phyloP scores from a whole-genome alignment of 176 grass and related monocot genomes.

The Miscanthus lutarioriparius region DNA sequence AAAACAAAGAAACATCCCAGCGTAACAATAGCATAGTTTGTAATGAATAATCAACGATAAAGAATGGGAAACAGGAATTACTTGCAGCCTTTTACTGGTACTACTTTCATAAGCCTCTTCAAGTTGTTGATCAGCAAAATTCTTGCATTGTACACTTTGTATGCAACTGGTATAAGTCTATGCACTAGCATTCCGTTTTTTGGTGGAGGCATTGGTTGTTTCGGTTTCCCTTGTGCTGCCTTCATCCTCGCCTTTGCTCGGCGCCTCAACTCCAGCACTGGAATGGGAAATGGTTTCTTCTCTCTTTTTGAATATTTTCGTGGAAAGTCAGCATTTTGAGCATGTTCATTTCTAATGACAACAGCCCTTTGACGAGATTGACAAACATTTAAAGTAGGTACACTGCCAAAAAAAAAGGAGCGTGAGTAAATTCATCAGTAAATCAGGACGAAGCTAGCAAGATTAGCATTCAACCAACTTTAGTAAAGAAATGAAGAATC shows the following conservation, averaged over 20 bases:
- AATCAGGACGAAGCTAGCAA: background rate
- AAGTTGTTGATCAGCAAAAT: conserved; percentile 86
- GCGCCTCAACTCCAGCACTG: conserved; percentile 81
- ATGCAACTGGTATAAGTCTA: conserved; percentile 88
- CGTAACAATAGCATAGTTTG: background rate
- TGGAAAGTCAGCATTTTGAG: conserved; percentile 89
- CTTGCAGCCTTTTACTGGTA: conserved; percentile 91
- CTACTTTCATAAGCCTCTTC: conserved; percentile 88
- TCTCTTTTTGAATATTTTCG: conserved; percentile 67
- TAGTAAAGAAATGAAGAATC: background rate
- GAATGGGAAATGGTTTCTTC: conserved; percentile 98
- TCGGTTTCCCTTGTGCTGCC: conserved; percentile 62
- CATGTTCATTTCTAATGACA: conserved; percentile 56
- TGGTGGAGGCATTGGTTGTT: conserved; percentile 58
- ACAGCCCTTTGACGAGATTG: conserved; percentile 11
- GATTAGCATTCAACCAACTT: background rate
- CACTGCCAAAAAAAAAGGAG: conserved; percentile 24
- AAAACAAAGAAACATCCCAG: background rate
- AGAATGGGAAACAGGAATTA: conserved; percentile 44
- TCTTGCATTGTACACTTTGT: conserved; percentile 86
- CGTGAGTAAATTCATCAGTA: background rate
- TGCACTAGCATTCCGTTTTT: conserved; percentile 84
- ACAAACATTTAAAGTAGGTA: conserved; percentile 34
- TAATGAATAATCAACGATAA: background rate
- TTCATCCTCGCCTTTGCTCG: conserved; percentile 77